phyloP scores from a whole-genome alignment of 805 yeast species.

The Candida gorgasii region DNA sequence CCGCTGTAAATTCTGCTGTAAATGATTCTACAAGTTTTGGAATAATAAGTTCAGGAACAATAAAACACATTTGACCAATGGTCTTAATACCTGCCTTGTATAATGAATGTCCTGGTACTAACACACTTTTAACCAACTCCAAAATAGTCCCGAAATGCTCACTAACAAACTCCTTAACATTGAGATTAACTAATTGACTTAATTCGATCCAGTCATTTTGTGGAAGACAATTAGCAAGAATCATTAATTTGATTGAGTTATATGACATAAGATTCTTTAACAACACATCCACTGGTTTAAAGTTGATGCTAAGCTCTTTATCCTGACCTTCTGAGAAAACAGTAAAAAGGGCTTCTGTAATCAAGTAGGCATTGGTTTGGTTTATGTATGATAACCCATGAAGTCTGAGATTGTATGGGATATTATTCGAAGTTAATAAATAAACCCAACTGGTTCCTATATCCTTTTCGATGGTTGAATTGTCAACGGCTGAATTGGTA shows the following conservation, averaged over 20 bases:
- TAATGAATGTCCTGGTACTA: constrained; percentile 6
- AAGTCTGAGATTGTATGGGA: constrained; percentile 35
- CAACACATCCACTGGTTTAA: constrained; percentile 3
- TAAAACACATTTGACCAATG: constrained; percentile 53
- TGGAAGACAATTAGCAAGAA: constrained; percentile 28
- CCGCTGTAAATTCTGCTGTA: constrained; percentile 39
- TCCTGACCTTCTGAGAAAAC: not conserved
- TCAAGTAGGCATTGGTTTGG: not conserved
- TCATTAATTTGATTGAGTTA: constrained; percentile 22
- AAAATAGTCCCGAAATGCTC: constrained; percentile 24
- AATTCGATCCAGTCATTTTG: constrained; percentile 77
- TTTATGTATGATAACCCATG: constrained; percentile 33
- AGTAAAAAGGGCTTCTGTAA: constrained; percentile 7
- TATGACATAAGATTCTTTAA: constrained; percentile 3
- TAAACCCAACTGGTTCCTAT: constrained; percentile 55
- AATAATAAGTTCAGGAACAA: constrained; percentile 57
- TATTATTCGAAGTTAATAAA: constrained; percentile 42
- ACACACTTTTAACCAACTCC: constrained; percentile 12
- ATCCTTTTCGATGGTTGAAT: constrained; percentile 10
- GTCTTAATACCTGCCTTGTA: constrained; percentile 37
- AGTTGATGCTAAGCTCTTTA: not conserved
- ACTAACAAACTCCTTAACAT: constrained; percentile 61
- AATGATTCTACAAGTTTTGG: constrained; percentile 51
- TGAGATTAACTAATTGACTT: constrained; percentile 54
- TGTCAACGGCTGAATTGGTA: constrained; percentile 9